phyloP scores from a whole-genome alignment of 139 green algal genomes.

The Tetratostichococcus sp. region DNA sequence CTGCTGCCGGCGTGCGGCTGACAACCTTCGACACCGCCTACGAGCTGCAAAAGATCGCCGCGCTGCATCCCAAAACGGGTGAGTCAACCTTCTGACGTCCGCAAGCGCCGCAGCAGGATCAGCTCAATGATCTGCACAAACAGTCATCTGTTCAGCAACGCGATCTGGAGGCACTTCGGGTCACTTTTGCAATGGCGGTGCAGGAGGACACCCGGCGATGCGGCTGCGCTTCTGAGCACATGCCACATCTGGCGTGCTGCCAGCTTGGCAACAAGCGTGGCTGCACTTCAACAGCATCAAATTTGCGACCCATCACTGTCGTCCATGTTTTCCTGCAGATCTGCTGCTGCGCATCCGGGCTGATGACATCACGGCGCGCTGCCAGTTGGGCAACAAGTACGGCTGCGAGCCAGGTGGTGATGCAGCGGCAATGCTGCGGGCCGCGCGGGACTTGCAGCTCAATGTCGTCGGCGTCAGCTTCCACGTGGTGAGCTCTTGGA shows the following conservation, averaged over 20 bases:
- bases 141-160: too few relatives aligned
- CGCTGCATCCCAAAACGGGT: constrained; percentile 45
- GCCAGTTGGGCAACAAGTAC: constrained; percentile 75
- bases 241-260: background rate
- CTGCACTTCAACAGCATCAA: too few relatives aligned
- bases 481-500: constrained; percentile 56
- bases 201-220: too few relatives aligned
- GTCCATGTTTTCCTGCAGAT: constrained; percentile 6
- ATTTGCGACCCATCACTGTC: too few relatives aligned
- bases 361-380: constrained; percentile 50
- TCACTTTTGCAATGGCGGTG: too few relatives aligned
- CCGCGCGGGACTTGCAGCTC: constrained; percentile 51
- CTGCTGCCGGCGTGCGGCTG: constrained; percentile 45
- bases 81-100: too few relatives aligned
- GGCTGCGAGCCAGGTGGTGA: constrained; percentile 59
- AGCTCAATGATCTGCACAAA: too few relatives aligned
- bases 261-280: background rate
- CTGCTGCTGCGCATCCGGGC: constrained; percentile 78
- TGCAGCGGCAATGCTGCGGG: constrained; percentile 44
- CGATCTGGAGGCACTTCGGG: too few relatives aligned
- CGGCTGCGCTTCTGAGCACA: background rate
- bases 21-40: constrained; percentile 81
- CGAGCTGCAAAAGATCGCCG: constrained; percentile 82
- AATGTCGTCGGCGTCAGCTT: constrained; percentile 77
- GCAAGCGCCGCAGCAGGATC: too few relatives aligned